Evolutionary conservation across 768 basidiomycete genomes (phyloP).

Genomic region (Lyophyllum semitale): DNA sequence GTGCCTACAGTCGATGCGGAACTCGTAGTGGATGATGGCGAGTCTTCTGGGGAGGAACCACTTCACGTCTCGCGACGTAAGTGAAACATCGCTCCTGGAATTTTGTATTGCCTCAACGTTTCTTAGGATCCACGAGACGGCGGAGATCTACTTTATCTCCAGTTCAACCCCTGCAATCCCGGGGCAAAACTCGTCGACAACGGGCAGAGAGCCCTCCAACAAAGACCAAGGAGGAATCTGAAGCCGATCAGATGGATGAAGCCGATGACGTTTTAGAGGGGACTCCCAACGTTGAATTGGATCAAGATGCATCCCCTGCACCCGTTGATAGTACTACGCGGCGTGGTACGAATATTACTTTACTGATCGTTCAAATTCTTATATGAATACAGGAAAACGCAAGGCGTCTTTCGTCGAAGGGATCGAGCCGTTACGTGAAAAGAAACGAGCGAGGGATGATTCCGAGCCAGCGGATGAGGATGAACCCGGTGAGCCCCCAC

Average conservation of each 20-base stretch:
- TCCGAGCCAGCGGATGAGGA: slow-evolving; percentile 71
- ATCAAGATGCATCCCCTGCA: slow-evolving; percentile 31
- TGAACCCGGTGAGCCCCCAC: slow-evolving; percentile 44
- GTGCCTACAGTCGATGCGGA: slow-evolving; percentile 18
- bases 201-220: slow-evolving; percentile 11
- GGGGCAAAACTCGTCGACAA: slow-evolving; percentile 31
- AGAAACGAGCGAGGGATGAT: slow-evolving; percentile 64
- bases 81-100: slow-evolving; percentile 11
- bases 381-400: slow-evolving; percentile 54
- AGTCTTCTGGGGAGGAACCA: slow-evolving; percentile 34
- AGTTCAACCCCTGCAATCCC: slow-evolving; percentile 26
- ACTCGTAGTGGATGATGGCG: slow-evolving; percentile 18
- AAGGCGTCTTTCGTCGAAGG: slow-evolving; percentile 58
- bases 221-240: slow-evolving; percentile 12
- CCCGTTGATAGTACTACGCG: slow-evolving; percentile 22
- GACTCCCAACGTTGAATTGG: slow-evolving; percentile 31
- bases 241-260: slow-evolving; percentile 19
- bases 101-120: background rate
- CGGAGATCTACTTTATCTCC: slow-evolving; percentile 37
- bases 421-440: slow-evolving; percentile 49
- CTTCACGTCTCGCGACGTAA: slow-evolving; percentile 35
- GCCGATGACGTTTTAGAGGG: slow-evolving; percentile 28
- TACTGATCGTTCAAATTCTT: background rate
- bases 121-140: slow-evolving; percentile 40
- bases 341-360: slow-evolving; percentile 22